Conservation (phyloP, 768 basidiomycete species). For the Macrolepiota albuminosa region DNA sequence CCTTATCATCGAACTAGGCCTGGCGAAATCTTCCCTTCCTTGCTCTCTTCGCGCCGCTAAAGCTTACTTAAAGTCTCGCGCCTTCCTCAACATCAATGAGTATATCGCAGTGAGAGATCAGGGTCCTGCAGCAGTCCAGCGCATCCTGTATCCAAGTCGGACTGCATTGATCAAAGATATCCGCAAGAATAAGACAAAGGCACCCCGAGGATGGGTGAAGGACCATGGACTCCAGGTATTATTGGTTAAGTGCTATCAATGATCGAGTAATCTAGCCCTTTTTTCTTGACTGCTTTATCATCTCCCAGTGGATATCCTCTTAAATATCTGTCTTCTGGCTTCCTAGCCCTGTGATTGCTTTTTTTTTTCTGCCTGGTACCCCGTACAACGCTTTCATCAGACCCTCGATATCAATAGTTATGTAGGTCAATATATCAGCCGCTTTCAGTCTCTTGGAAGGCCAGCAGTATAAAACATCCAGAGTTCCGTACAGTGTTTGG, state of each 20-base stretch:
- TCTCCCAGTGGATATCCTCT: not conserved
- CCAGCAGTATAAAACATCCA: no score
- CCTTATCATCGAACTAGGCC: conserved; percentile 75
- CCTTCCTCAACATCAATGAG: conserved; percentile 68
- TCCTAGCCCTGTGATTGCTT: not conserved
- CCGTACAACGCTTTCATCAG: not conserved
- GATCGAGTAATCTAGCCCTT: conserved; percentile 4
- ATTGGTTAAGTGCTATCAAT: conserved; percentile 47
- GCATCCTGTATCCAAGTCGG: conserved; percentile 58
- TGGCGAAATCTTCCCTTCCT: conserved; percentile 48
- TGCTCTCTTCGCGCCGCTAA: conserved; percentile 62
- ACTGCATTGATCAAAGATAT: conserved; percentile 60
- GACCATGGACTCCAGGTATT: conserved; percentile 58
- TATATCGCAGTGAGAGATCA: conserved; percentile 63
- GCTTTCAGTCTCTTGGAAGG: no score
- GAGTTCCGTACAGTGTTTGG: no score
- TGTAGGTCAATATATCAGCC: not conserved
- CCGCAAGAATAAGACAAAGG: conserved; percentile 34
- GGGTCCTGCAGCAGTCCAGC: conserved; percentile 56
- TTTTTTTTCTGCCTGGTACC: not conserved
- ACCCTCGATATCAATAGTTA: not conserved
- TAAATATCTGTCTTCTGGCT: not conserved
- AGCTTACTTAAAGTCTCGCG: conserved; percentile 57
- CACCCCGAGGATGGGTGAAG: conserved; percentile 57
- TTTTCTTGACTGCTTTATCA: not conserved